Conservation (phyloP, 1,139 yeast genomes). For the Geotrichum fermentans region DNA sequence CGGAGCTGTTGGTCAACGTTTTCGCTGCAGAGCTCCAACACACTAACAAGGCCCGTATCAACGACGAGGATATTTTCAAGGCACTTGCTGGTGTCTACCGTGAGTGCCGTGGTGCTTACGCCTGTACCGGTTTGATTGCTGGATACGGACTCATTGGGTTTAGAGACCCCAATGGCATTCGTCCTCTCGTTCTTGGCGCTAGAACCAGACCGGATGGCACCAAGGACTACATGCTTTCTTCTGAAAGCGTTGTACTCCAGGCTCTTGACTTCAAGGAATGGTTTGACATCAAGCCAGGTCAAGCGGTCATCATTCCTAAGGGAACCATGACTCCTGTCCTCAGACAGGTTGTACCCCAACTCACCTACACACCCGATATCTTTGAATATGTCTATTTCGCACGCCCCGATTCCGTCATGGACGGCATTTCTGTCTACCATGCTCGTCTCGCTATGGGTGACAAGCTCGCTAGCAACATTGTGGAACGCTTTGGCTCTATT, state of each 20-base stretch:
- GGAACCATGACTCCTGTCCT: constrained; percentile 66
- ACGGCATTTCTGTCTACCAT: constrained; percentile 90
- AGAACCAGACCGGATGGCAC: constrained; percentile 63
- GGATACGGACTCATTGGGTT: constrained; percentile 95
- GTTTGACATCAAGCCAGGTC: constrained; percentile 88
- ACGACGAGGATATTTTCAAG: constrained; percentile 78
- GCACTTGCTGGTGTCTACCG: constrained; percentile 81
- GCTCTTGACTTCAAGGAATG: constrained; percentile 84
- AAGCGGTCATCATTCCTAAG: constrained; percentile 89
- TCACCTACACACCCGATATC: constrained; percentile 85
- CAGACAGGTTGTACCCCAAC: constrained; percentile 77
- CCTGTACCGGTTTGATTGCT: constrained; percentile 91
- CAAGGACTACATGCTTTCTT: constrained; percentile 90
- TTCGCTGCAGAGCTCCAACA: constrained; percentile 90
- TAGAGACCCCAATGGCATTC: constrained; percentile 94
- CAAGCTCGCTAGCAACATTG: constrained; percentile 72
- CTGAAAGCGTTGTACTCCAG: constrained; percentile 89
- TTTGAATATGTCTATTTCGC: constrained; percentile 98
- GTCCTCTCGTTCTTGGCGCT: constrained; percentile 85
- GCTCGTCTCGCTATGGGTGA: constrained; percentile 93
- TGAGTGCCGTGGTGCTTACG: constrained; percentile 88
- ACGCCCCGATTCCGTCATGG: constrained; percentile 92
- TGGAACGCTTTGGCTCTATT: constrained; percentile 44
- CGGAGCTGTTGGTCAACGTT: constrained; percentile 80
- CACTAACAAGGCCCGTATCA: constrained; percentile 88